Conservation (phyloP, 2,329 filamentous ascomycete species). For the Neoascochyta sp. region DNA sequence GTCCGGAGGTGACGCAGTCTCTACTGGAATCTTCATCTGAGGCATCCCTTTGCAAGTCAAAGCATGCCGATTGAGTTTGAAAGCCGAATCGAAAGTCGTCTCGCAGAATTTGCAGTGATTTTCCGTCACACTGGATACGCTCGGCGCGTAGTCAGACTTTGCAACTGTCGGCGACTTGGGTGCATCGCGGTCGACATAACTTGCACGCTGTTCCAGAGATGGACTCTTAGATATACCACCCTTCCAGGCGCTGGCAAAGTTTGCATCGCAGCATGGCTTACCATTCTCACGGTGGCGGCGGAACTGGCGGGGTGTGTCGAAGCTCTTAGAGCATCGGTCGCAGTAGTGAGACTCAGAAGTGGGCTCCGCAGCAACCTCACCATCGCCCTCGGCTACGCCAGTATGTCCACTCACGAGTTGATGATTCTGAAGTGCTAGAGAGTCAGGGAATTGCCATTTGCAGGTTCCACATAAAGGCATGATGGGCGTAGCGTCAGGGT, state of each 20-base stretch:
- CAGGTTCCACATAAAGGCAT: too few species aligned
- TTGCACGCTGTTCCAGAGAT: constrained; percentile 1
- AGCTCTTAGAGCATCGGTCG: constrained; percentile 12
- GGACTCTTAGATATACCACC: too few species aligned
- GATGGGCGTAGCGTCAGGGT: too few species aligned
- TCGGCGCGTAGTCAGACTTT: too few species aligned
- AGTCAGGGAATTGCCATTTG: constrained; percentile 22
- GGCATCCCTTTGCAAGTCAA: too few species aligned
- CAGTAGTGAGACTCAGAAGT: constrained; percentile 4
- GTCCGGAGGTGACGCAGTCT: too few species aligned
- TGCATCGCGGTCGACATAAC: constrained; percentile 12
- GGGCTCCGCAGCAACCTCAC: constrained; percentile 8
- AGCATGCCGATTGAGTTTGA: too few species aligned
- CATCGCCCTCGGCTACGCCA: background rate
- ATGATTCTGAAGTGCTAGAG: constrained; percentile 20
- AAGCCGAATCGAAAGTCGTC: too few species aligned
- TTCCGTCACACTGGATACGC: too few species aligned
- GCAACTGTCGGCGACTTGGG: too few species aligned
- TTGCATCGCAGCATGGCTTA: constrained; percentile 14
- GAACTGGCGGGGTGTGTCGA: constrained; percentile 7
- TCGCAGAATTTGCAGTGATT: too few species aligned
- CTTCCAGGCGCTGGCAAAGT: constrained; percentile 3
- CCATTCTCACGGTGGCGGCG: constrained; percentile 11
- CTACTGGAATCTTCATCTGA: too few species aligned
- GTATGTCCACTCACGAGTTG: constrained; percentile 10